Evolutionary conservation across 495 filamentous ascomycete genomes (phyloP).

Genomic region (Neurospora hispaniola): DNA sequence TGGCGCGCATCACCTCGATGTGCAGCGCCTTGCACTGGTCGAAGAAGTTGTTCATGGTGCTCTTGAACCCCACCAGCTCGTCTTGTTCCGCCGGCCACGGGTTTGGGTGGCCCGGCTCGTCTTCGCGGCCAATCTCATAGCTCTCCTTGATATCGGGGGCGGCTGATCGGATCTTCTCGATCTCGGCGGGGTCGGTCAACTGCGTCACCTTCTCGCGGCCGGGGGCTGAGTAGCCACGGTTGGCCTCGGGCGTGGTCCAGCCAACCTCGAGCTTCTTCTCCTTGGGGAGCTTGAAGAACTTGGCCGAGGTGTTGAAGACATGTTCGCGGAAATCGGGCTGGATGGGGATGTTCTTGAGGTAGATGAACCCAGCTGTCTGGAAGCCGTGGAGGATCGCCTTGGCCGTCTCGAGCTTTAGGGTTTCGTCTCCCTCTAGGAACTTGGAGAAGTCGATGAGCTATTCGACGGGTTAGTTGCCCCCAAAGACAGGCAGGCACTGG

Average conservation of each 20-base stretch:
- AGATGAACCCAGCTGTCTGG: constrained; percentile 80
- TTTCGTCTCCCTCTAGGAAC: constrained; percentile 55
- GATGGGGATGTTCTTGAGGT: constrained; percentile 72
- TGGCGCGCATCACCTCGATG: constrained; percentile 71
- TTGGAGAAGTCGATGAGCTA: constrained; percentile 80
- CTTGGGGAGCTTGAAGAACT: constrained; percentile 65
- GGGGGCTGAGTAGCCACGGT: constrained; percentile 65
- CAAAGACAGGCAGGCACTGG: background rate
- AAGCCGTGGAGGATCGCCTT: constrained; percentile 67
- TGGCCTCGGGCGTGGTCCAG: constrained; percentile 64
- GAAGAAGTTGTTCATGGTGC: constrained; percentile 64
- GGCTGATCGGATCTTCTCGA: constrained; percentile 46
- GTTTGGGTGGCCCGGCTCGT: constrained; percentile 57
- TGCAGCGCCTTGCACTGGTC: constrained; percentile 64
- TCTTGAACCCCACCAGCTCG: constrained; percentile 55
- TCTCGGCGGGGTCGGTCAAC: constrained; percentile 44
- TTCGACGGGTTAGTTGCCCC: background rate
- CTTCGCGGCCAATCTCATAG: constrained; percentile 74
- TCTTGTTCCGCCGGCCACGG: constrained; percentile 63
- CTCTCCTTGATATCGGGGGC: constrained; percentile 75
- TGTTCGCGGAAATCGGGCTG: constrained; percentile 43
- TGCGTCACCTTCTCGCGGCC: constrained; percentile 70
- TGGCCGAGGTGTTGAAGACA: constrained; percentile 61
- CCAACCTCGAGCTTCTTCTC: constrained; percentile 57
- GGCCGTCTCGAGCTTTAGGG: constrained; percentile 56